Evolutionary conservation across 495 filamentous ascomycete genomes (phyloP).

Genomic region (Cercophora samala): DNA sequence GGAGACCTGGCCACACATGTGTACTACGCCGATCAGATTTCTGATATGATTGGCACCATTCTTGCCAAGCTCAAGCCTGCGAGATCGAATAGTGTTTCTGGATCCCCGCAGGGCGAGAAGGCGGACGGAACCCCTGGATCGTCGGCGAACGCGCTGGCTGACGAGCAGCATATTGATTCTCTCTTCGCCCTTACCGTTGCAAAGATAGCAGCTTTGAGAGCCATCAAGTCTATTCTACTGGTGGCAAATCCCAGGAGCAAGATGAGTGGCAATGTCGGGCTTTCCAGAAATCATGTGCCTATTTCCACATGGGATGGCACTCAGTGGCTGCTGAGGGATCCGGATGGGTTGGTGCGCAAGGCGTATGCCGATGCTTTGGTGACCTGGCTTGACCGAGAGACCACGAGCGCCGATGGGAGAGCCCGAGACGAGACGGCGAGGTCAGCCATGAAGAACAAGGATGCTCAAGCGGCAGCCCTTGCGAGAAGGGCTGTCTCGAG

Average conservation of each 20-base stretch:
- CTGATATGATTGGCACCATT: constrained; percentile 82
- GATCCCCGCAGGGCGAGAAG: constrained; percentile 42
- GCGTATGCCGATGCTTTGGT: constrained; percentile 79
- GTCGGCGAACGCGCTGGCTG: constrained; percentile 29
- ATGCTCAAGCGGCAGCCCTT: constrained; percentile 30
- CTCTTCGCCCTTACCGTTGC: constrained; percentile 73
- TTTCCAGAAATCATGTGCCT: constrained; percentile 68
- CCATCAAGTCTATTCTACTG: constrained; percentile 73
- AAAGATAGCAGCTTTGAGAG: constrained; percentile 70
- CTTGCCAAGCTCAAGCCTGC: constrained; percentile 70
- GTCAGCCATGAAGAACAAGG: constrained; percentile 35
- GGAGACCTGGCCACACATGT: constrained; percentile 85
- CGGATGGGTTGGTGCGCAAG: constrained; percentile 68
- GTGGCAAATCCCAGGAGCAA: constrained; percentile 68
- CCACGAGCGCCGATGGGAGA: constrained; percentile 61
- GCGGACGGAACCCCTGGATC: constrained; percentile 29
- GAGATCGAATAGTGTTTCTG: constrained; percentile 39
- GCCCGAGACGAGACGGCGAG: constrained; percentile 54
- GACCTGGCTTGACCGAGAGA: constrained; percentile 79
- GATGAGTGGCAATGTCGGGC: constrained; percentile 55
- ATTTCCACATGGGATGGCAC: constrained; percentile 87
- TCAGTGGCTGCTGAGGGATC: constrained; percentile 80
- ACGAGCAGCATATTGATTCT: constrained; percentile 48
- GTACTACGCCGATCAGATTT: constrained; percentile 91
- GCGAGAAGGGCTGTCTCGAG: constrained; percentile 68